Evolutionary conservation across 2,329 filamentous ascomycete species (phyloP).

Genomic region (Venturia aucupariae): DNA sequence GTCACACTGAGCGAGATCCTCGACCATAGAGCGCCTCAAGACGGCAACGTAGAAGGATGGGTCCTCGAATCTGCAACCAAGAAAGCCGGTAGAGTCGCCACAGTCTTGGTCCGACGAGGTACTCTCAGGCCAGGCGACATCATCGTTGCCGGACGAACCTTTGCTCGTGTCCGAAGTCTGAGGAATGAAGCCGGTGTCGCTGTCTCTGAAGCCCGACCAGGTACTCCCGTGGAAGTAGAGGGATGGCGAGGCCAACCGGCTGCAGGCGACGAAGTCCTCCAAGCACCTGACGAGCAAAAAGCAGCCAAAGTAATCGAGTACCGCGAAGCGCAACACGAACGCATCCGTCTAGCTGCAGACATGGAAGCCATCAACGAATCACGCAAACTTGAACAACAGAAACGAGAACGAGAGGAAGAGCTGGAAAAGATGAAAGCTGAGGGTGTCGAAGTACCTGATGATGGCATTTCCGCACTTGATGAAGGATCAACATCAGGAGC

Average conservation of each 20-base stretch:
- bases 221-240: constrained; percentile 83
- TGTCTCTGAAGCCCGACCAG: constrained; percentile 67
- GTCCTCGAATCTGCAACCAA: constrained; percentile 88
- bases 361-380: constrained; percentile 69
- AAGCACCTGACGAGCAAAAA: constrained; percentile 68
- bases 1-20: constrained; percentile 79
- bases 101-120: constrained; percentile 78
- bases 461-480: constrained; percentile 25
- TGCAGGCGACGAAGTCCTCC: constrained; percentile 79
- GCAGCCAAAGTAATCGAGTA: constrained; percentile 72
- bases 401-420: constrained; percentile 49
- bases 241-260: constrained; percentile 86
- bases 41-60: constrained; percentile 82
- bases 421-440: constrained; percentile 27
- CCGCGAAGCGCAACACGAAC: constrained; percentile 61
- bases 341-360: constrained; percentile 54
- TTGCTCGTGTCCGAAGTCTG: constrained; percentile 75
- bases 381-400: constrained; percentile 49
- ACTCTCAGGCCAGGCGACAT: constrained; percentile 73
- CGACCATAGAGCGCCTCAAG: constrained; percentile 72
- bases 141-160: constrained; percentile 80
- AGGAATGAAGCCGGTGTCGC: constrained; percentile 74
- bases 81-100: constrained; percentile 73
- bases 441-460: constrained; percentile 17
- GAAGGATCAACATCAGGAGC: constrained; percentile 35